Conservation (phyloP, 164 flowering plant genomes). For the Magnolia changhungtana region DNA sequence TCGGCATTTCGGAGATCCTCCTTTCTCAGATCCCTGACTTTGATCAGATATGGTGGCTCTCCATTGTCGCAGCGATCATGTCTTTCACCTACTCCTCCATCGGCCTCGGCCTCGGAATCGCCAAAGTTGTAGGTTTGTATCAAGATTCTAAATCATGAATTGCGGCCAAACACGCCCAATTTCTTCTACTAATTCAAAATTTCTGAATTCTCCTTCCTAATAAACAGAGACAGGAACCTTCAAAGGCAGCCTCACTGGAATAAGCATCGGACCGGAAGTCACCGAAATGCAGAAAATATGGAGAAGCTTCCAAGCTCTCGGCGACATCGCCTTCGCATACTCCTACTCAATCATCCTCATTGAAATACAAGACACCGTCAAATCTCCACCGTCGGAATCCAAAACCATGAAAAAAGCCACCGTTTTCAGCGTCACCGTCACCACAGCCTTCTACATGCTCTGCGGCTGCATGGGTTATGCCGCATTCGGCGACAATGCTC, state of each 20-base stretch:
- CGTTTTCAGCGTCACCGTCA: constrained; percentile 34
- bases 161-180: neutral
- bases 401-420: constrained; percentile 66
- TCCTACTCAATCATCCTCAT: constrained; percentile 56
- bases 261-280: constrained; percentile 41
- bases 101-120: constrained; percentile 28
- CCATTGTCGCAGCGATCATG: constrained; percentile 31
- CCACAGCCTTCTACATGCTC: constrained; percentile 56
- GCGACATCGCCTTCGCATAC: constrained; percentile 72
- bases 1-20: constrained; percentile 32
- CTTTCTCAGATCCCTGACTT: constrained; percentile 29
- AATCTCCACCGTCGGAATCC: constrained; percentile 55
- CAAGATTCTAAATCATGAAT: neutral
- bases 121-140: constrained; percentile 36
- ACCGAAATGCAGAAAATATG: constrained; percentile 52
- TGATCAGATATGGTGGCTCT: constrained; percentile 27
- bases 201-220: neutral
- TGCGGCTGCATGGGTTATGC: constrained; percentile 78
- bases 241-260: constrained; percentile 59
- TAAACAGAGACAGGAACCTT: constrained; percentile 30
- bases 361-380: constrained; percentile 64
- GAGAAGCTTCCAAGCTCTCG: constrained; percentile 72
- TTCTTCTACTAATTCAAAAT: neutral
- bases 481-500: constrained; percentile 56
- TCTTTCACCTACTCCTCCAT: constrained; percentile 31